These are phyloP conservation scores for Peronospora farinosa DNA, from an alignment of 352 stramenopile genomes.

Conservation along the genomic window DNA sequence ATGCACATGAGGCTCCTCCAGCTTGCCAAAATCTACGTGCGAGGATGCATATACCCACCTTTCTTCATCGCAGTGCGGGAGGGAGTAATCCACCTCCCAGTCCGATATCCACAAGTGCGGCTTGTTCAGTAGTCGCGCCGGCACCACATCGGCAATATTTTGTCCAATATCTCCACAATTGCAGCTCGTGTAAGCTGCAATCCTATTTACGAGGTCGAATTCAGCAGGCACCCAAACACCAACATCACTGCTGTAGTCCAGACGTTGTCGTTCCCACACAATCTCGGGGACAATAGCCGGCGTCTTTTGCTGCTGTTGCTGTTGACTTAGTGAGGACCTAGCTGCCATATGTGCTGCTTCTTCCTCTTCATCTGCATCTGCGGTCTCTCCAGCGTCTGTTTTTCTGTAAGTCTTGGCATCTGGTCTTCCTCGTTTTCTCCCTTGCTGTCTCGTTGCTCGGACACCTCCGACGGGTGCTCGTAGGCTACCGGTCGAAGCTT, in stretches of 20 bases:
- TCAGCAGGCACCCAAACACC: conserved; percentile 29
- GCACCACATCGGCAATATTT: conserved; percentile 52
- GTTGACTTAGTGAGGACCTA: conserved; percentile 24
- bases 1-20: conserved; percentile 5
- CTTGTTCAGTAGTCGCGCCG: conserved; percentile 58
- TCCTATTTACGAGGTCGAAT: conserved; percentile 37
- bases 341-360: conserved; percentile 15
- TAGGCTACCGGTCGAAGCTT: conserved; percentile 39
- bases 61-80: conserved; percentile 49
- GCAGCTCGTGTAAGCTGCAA: conserved; percentile 52
- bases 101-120: conserved; percentile 62
- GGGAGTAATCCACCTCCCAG: conserved; percentile 55
- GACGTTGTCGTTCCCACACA: conserved; percentile 45
- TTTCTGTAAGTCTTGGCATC: conserved; percentile 27
- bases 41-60: conserved; percentile 64
- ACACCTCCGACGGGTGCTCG: conserved; percentile 23
- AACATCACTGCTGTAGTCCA: conserved; percentile 20
- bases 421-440: conserved; percentile 23
- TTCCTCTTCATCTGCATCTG: conserved; percentile 34
- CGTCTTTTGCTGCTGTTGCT: conserved; percentile 22
- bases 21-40: conserved; percentile 33
- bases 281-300: conserved; percentile 39
- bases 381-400: conserved; percentile 22
- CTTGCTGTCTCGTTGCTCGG: conserved; percentile 20
- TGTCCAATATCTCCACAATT: conserved; percentile 57